Evolutionary conservation across 768 basidiomycete species (phyloP).

Genomic region (Auriscalpium orientale): DNA sequence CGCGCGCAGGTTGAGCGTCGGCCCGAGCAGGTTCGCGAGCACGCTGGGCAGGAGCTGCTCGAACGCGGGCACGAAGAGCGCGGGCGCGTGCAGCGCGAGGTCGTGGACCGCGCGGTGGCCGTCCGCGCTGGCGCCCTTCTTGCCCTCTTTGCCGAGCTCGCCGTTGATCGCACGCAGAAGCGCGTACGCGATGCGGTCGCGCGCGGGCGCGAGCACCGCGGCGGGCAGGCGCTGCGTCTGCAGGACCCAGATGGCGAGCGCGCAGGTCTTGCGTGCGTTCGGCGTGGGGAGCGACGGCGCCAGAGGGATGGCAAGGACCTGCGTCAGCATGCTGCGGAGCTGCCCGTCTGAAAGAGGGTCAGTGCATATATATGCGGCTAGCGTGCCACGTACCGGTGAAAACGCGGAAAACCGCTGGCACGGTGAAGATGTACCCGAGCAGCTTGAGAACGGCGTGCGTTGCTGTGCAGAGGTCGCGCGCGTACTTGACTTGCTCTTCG

Average conservation of each 20-base stretch:
- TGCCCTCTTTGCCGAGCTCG: slow-evolving; percentile 82
- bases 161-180: slow-evolving; percentile 73
- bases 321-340: slow-evolving; percentile 50
- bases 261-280: slow-evolving; percentile 81
- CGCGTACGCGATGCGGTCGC: slow-evolving; percentile 62
- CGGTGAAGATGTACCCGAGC: slow-evolving; percentile 50
- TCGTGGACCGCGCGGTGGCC: slow-evolving; percentile 76
- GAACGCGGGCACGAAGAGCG: slow-evolving; percentile 65
- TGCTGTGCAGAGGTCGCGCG: slow-evolving; percentile 70
- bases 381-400: slow-evolving; percentile 46
- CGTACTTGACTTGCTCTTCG: slow-evolving; percentile 71
- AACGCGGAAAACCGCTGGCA: slow-evolving; percentile 49
- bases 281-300: slow-evolving; percentile 65
- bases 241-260: slow-evolving; percentile 66
- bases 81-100: slow-evolving; percentile 53
- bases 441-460: slow-evolving; percentile 64
- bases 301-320: slow-evolving; percentile 65
- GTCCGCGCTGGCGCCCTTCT: slow-evolving; percentile 75
- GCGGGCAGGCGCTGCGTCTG: slow-evolving; percentile 64
- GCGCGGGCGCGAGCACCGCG: slow-evolving; percentile 51
- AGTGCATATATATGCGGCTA: background rate
- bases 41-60: slow-evolving; percentile 52
- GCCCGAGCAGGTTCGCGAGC: slow-evolving; percentile 53
- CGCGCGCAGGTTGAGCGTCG: slow-evolving; percentile 54
- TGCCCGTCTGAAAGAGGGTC: slow-evolving; percentile 41